A percentile compares a stretch with the other conserved stretches of the same genome.
Conservation (phyloP, 2,329 filamentous ascomycete genomes). For the Gnomoniopsis smithogilvyi region DNA sequence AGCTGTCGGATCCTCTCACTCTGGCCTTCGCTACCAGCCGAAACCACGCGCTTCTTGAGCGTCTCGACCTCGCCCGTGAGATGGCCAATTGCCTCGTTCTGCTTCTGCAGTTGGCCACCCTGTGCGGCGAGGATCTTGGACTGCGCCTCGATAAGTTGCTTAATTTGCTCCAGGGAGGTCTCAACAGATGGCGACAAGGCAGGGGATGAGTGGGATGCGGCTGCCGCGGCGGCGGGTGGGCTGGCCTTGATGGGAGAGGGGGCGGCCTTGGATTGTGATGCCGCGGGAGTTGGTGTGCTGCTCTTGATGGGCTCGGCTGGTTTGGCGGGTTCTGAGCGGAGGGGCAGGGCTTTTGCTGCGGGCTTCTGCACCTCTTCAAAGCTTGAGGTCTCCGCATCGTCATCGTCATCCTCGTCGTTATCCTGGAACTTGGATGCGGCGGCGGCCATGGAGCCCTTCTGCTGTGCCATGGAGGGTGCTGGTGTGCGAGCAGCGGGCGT, state of each 20-base stretch:
- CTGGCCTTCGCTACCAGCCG: constrained; percentile 54
- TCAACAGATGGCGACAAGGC: constrained; percentile 52
- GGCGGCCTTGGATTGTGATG: constrained; percentile 26
- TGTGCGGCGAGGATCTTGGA: constrained; percentile 75
- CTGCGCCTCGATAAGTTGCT: constrained; percentile 72
- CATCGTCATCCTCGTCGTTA: constrained; percentile 55
- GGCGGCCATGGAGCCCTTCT: constrained; percentile 80
- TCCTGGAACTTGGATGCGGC: constrained; percentile 87
- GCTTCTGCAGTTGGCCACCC: constrained; percentile 62
- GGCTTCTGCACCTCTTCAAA: constrained; percentile 86
- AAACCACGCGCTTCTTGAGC: constrained; percentile 73
- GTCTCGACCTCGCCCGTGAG: constrained; percentile 73
- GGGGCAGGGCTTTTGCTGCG: constrained; percentile 51
- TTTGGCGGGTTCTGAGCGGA: constrained; percentile 40
- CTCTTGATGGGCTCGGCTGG: constrained; percentile 40
- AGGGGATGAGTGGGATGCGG: constrained; percentile 39
- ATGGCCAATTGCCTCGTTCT: constrained; percentile 69
- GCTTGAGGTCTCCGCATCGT: constrained; percentile 65
- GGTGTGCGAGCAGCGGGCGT: constrained; percentile 47
- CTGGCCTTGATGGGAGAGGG: constrained; percentile 28
- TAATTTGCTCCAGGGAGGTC: constrained; percentile 71
- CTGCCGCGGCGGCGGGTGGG: constrained; percentile 30
- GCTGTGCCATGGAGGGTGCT: constrained; percentile 73
- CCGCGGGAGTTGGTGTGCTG: constrained; percentile 27
- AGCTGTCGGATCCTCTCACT: constrained; percentile 65